Evolutionary conservation across 768 basidiomycete species (phyloP).

Genomic region (Boletus subparvulus): DNA sequence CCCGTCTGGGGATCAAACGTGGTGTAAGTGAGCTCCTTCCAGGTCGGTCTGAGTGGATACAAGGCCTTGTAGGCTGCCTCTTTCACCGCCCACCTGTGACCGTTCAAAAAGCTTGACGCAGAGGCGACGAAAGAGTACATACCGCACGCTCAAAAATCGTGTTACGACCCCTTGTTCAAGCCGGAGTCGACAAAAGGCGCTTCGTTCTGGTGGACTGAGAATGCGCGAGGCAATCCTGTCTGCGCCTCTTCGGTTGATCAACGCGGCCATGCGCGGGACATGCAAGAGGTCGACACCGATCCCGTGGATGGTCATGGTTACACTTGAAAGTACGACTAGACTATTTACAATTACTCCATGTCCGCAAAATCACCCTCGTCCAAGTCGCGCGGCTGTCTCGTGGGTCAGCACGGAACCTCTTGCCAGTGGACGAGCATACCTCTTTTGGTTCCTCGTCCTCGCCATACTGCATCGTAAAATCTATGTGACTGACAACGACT

Average conservation of each 20-base stretch:
- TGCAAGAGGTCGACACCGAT: slow-evolving; percentile 76
- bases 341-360: slow-evolving; percentile 47
- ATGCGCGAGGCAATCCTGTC: slow-evolving; percentile 58
- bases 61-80: slow-evolving; percentile 88
- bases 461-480: slow-evolving; percentile 98
- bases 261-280: slow-evolving; percentile 58
- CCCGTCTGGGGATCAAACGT: slow-evolving; percentile 31
- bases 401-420: slow-evolving; percentile 10
- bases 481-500: slow-evolving; percentile 90
- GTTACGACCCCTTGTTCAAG: slow-evolving; percentile 17
- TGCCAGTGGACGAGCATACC: slow-evolving; percentile 41
- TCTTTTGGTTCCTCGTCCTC: slow-evolving; percentile 98
- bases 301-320: slow-evolving; percentile 61
- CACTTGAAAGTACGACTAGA: background rate
- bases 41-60: slow-evolving; percentile 64
- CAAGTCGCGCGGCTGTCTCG: slow-evolving; percentile 77
- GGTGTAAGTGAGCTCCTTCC: slow-evolving; percentile 70
- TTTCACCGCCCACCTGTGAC: slow-evolving; percentile 73
- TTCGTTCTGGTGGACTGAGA: slow-evolving; percentile 50
- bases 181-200: slow-evolving; percentile 27
- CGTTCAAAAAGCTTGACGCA: background rate
- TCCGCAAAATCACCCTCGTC: slow-evolving; percentile 91
- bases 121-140: background rate
- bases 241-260: slow-evolving; percentile 50
- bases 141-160: slow-evolving; percentile 76